phyloP scores from a whole-genome alignment of 352 stramenopile genomes.

The Nothophytophthora sp. region DNA sequence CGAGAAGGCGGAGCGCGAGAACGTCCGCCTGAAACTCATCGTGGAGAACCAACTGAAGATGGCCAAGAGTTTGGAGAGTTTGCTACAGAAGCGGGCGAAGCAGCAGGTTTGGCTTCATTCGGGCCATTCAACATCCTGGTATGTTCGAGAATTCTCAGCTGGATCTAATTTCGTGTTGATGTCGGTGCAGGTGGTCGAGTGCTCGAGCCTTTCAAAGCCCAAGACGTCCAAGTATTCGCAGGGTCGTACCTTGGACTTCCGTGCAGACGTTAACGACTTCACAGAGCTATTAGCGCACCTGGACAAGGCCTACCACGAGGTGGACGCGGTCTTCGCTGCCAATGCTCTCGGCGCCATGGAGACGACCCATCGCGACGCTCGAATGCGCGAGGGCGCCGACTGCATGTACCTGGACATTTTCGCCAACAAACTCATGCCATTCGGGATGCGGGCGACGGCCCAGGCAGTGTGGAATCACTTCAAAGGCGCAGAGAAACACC shows the following conservation, averaged over 20 bases:
- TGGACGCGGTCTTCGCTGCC: slow-evolving; percentile 22
- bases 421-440: slow-evolving; percentile 27
- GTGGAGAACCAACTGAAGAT: slow-evolving; percentile 39
- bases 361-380: slow-evolving; percentile 18
- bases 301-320: slow-evolving; percentile 20
- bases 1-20: slow-evolving; percentile 38
- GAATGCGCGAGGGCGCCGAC: slow-evolving; percentile 20
- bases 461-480: slow-evolving; percentile 32
- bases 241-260: slow-evolving; percentile 13
- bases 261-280: slow-evolving; percentile 11
- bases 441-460: slow-evolving; percentile 11
- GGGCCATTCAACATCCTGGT: too few species aligned
- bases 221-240: slow-evolving; percentile 1
- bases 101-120: too few species aligned
- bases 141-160: too few species aligned
- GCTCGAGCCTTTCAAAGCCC: slow-evolving; percentile 9
- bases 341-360: slow-evolving; percentile 24
- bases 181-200: slow-evolving; percentile 10
- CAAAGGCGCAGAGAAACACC: slow-evolving; percentile 24
- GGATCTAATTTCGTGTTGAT: slow-evolving; percentile 10
- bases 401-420: slow-evolving; percentile 25
- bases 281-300: slow-evolving; percentile 18
- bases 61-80: slow-evolving; percentile 21
- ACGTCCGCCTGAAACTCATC: slow-evolving; percentile 35
- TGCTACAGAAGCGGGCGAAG: slow-evolving; percentile 21